Conservation (phyloP, 805 yeast species). For the Diddensiella santjacobensis region DNA sequence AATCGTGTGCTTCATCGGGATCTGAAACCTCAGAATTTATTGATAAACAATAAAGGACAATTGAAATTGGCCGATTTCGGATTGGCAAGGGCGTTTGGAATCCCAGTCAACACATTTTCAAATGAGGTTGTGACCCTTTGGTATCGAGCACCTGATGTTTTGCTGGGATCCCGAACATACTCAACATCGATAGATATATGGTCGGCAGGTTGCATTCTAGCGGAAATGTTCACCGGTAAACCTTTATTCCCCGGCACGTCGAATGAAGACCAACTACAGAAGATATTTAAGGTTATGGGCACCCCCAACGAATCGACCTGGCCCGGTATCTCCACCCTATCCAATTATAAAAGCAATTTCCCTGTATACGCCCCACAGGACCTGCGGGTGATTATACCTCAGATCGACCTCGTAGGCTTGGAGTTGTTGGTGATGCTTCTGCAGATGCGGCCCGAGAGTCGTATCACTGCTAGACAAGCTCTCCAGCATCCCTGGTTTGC, state of each 20-base stretch:
- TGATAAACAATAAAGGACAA: constrained; percentile 86
- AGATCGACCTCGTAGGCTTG: constrained; percentile 64
- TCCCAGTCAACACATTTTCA: constrained; percentile 94
- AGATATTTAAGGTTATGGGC: constrained; percentile 90
- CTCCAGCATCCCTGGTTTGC: constrained; percentile 74
- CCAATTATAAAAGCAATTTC: constrained; percentile 82
- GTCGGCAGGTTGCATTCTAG: constrained; percentile 98
- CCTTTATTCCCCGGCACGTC: constrained; percentile 96
- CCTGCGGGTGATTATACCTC: constrained; percentile 62
- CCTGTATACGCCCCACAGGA: constrained; percentile 88
- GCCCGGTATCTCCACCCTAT: constrained; percentile 92
- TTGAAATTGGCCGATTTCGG: constrained; percentile 96
- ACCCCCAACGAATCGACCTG: constrained; percentile 94
- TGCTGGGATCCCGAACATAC: constrained; percentile 91
- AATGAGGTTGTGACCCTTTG: constrained; percentile 97
- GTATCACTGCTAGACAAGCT: constrained; percentile 52
- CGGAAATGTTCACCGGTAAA: constrained; percentile 98
- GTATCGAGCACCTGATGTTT: constrained; percentile 97
- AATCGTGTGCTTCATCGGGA: constrained; percentile 78
- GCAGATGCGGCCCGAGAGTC: constrained; percentile 50
- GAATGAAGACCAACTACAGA: constrained; percentile 90
- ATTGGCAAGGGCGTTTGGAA: constrained; percentile 94
- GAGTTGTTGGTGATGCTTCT: constrained; percentile 57
- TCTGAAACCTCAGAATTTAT: constrained; percentile 90
- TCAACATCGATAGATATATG: constrained; percentile 97